Conservation (phyloP, 345 rosid genomes). For the Populus nigra region DNA sequence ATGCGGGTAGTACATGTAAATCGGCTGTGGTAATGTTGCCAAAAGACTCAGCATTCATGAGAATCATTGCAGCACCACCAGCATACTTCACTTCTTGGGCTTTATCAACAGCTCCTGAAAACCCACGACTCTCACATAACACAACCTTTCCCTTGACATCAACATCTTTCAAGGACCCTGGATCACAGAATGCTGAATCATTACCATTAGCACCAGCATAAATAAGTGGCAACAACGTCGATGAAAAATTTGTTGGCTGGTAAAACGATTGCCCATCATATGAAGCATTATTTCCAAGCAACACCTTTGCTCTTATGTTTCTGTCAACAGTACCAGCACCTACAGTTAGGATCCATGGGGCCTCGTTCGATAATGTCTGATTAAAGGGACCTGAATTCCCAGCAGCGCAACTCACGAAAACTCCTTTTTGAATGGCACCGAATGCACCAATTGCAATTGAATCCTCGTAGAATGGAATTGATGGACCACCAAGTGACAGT, state of each 20-base stretch:
- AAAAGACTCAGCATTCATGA: not conserved
- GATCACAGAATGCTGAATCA: too few species aligned
- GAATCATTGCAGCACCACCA: not conserved
- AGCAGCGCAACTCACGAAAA: constrained; percentile 39
- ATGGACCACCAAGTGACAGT: constrained; percentile 39
- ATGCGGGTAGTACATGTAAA: not conserved
- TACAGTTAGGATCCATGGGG: constrained; percentile 42
- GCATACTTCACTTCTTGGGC: too few species aligned
- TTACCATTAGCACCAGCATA: too few species aligned
- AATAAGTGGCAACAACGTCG: too few species aligned
- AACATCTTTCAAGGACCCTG: too few species aligned
- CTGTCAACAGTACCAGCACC: constrained; percentile 40
- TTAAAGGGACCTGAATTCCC: constrained; percentile 35
- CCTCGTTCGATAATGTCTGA: constrained; percentile 21
- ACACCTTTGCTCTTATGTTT: constrained; percentile 17
- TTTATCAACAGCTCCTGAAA: too few species aligned
- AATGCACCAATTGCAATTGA: constrained; percentile 36
- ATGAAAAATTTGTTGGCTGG: too few species aligned
- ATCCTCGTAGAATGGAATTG: constrained; percentile 25
- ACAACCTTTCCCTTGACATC: too few species aligned
- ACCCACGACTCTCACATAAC: too few species aligned
- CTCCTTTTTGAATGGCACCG: constrained; percentile 29
- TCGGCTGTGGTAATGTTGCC: not conserved
- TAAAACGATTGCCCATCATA: too few species aligned
- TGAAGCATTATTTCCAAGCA: too few species aligned